A percentile compares a stretch with the other conserved stretches of the same genome.
These are phyloP conservation scores for Cladophialophora exuberans DNA, from an alignment of 2,329 filamentous ascomycete species.

Conservation along the genomic window DNA sequence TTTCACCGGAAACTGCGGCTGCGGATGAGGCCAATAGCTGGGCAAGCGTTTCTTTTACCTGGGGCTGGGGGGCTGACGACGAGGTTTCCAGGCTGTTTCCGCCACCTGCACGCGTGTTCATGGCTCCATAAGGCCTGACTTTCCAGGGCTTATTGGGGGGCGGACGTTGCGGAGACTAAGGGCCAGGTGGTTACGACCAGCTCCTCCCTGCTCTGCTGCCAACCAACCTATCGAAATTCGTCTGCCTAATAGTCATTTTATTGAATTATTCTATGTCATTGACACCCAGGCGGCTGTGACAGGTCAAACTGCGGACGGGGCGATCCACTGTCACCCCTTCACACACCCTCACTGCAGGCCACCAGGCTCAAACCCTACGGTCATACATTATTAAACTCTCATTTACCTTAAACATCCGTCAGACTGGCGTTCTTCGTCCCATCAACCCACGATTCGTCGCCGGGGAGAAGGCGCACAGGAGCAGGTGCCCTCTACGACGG, in stretches of 20 bases:
- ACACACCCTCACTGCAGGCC: no score
- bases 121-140: not conserved
- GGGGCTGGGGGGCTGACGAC: not conserved
- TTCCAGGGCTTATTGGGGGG: not conserved
- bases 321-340: no score
- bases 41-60: not conserved
- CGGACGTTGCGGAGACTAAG: not conserved
- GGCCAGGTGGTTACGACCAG: no score
- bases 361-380: no score
- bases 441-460: slow-evolving; percentile 7
- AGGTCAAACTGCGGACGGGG: not conserved
- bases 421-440: slow-evolving; percentile 28
- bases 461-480: slow-evolving; percentile 13
- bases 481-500: slow-evolving; percentile 27
- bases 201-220: no score
- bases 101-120: not conserved
- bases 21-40: not conserved
- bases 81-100: no score
- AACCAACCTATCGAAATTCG: not conserved
- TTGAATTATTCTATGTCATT: no score
- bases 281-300: no score
- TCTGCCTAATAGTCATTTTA: not conserved
- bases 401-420: not conserved
- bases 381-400: no score
- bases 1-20: no score